Conservation (phyloP, 108 stramenopile genomes). For the Conticribra weissflogii region DNA sequence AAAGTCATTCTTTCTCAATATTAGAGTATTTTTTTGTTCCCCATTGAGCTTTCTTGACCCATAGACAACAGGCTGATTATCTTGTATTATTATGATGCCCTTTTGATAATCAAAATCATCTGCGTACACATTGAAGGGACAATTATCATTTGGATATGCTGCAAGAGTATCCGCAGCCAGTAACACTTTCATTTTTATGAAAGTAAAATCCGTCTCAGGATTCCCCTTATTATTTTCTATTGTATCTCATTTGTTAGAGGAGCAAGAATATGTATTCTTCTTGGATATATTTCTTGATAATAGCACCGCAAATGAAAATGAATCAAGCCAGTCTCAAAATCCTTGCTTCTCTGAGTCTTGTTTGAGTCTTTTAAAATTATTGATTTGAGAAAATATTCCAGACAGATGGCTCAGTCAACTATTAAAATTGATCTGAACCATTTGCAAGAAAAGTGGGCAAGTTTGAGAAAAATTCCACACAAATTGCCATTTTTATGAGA, state of each 20-base stretch:
- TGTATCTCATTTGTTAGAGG: slow-evolving; percentile 24
- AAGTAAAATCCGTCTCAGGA: slow-evolving; percentile 19
- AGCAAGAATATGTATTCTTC: slow-evolving; percentile 49
- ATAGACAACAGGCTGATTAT: slow-evolving; percentile 33
- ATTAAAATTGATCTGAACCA: too few species aligned
- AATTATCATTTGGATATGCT: slow-evolving; percentile 45
- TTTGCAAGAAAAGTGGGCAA: too few species aligned
- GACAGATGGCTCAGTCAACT: too few species aligned
- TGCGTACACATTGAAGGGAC: slow-evolving; percentile 47
- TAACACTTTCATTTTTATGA: slow-evolving; percentile 36
- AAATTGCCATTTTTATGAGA: too few species aligned
- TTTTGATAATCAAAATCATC: slow-evolving; percentile 50
- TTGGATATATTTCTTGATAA: background rate
- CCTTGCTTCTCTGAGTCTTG: too few species aligned
- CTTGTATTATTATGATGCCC: slow-evolving; percentile 49
- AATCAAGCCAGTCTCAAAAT: too few species aligned
- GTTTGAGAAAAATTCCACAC: too few species aligned
- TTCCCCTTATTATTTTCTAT: slow-evolving; percentile 1
- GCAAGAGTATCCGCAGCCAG: slow-evolving; percentile 28
- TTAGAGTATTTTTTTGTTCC: slow-evolving; percentile 39
- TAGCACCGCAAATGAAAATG: too few species aligned
- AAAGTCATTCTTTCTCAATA: slow-evolving; percentile 42
- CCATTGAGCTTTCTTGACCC: slow-evolving; percentile 21
- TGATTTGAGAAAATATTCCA: too few species aligned
- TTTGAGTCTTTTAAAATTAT: too few species aligned